Conservation (phyloP, 1,284 basidiomycete species). For the Cystobasidium pallidum region DNA sequence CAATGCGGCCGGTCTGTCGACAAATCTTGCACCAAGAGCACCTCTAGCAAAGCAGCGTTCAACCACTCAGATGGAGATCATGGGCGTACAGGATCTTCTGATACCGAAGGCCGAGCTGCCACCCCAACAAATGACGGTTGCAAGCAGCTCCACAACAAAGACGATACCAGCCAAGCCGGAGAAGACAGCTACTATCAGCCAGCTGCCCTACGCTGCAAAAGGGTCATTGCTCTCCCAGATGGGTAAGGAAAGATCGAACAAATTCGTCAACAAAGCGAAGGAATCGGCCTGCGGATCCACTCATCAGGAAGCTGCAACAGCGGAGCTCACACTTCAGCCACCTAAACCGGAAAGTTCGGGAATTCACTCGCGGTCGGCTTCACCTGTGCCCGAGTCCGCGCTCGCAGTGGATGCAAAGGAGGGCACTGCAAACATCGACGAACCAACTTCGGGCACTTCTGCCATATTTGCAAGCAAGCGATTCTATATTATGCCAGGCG, state of each 20-base stretch:
- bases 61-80: conserved; percentile 18
- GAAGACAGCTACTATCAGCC: background rate
- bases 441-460: background rate
- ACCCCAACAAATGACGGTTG: too few species aligned
- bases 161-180: background rate
- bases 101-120: background rate
- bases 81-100: conserved; percentile 30
- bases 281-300: background rate
- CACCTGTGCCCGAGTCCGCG: background rate
- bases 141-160: background rate
- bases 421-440: background rate
- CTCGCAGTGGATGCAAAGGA: background rate
- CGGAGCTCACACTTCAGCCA: background rate
- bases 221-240: conserved; percentile 12
- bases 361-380: background rate
- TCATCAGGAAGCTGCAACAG: background rate
- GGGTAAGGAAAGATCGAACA: conserved; percentile 16
- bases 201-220: background rate
- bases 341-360: background rate
- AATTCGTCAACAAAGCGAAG: conserved; percentile 7
- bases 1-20: background rate
- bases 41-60: conserved; percentile 9
- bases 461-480: conserved; percentile 11
- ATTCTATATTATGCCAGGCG: conserved; percentile 2
- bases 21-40: background rate